These are phyloP conservation scores for Ceratobasidium theobromae DNA, from an alignment of 1,284 basidiomycete species.

Conservation along the genomic window DNA sequence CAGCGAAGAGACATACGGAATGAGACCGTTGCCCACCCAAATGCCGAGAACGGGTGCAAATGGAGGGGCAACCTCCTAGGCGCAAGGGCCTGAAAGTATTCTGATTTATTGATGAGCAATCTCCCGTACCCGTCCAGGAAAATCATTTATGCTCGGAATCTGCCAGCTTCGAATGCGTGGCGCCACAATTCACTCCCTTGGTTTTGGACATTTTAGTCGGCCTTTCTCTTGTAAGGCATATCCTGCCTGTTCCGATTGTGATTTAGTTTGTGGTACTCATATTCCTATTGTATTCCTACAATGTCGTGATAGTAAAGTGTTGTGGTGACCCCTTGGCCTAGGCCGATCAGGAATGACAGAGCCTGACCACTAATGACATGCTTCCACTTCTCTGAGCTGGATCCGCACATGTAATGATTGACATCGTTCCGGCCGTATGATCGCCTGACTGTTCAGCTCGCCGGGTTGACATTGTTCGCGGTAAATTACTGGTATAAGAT, in stretches of 20 bases:
- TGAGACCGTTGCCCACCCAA: conserved; percentile 6
- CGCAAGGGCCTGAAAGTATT: neutral
- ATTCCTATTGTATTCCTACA: conserved; percentile 21
- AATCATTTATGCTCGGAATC: neutral
- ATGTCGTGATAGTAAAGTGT: conserved; percentile 2
- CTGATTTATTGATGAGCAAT: neutral
- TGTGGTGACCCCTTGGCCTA: neutral
- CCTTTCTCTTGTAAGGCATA: neutral
- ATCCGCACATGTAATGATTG: neutral
- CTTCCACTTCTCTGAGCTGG: neutral
- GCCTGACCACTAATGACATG: too few species aligned
- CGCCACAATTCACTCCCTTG: neutral
- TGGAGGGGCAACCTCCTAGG: neutral
- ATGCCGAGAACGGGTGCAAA: neutral
- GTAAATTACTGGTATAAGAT: too few species aligned
- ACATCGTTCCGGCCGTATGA: neutral
- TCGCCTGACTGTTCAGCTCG: neutral
- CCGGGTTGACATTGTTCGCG: neutral
- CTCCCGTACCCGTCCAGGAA: neutral
- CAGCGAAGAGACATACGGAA: conserved; percentile 23
- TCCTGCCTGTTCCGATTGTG: neutral
- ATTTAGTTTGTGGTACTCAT: conserved; percentile 3
- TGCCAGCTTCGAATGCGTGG: too few species aligned
- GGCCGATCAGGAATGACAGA: neutral
- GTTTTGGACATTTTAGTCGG: neutral